Conservation (phyloP, 2,329 filamentous ascomycete species). For the Penicillium sp. region DNA sequence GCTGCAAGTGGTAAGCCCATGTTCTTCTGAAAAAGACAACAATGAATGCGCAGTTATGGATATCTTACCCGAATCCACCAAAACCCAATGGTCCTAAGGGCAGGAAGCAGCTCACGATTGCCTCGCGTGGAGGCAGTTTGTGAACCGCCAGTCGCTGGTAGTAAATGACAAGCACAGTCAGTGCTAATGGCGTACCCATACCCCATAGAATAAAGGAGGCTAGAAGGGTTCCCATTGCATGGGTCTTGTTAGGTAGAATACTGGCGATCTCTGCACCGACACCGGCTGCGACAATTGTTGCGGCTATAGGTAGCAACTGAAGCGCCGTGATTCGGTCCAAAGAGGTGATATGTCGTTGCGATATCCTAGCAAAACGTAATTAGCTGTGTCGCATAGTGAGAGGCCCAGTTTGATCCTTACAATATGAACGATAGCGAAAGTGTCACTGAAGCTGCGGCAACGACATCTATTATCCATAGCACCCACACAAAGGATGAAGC, state of each 20-base stretch:
- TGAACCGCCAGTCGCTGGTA: conserved; percentile 68
- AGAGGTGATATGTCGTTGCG: conserved; percentile 33
- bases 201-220: conserved; percentile 70
- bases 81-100: conserved; percentile 68
- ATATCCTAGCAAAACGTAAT: conserved; percentile 35
- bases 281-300: conserved; percentile 65
- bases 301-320: conserved; percentile 66
- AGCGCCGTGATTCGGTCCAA: conserved; percentile 64
- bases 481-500: conserved; percentile 49
- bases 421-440: conserved; percentile 57
- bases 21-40: too few relatives aligned
- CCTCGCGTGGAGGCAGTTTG: conserved; percentile 65
- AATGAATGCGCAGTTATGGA: background rate
- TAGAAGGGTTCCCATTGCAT: conserved; percentile 64
- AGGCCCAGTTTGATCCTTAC: conserved; percentile 34
- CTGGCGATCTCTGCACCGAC: conserved; percentile 65
- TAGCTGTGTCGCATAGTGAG: conserved; percentile 10
- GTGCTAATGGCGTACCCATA: conserved; percentile 61
- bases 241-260: conserved; percentile 55
- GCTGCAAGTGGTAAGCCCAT: conserved; percentile 24
- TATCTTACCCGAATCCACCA: conserved; percentile 56
- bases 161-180: conserved; percentile 66
- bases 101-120: conserved; percentile 68
- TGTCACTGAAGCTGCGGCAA: conserved; percentile 44
- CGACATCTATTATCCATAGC: conserved; percentile 53